Evolutionary conservation across 208 protist genomes (phyloP), one percentile per base, ranked within the genome.

Genomic region (Borovskyia barvae): DNA sequence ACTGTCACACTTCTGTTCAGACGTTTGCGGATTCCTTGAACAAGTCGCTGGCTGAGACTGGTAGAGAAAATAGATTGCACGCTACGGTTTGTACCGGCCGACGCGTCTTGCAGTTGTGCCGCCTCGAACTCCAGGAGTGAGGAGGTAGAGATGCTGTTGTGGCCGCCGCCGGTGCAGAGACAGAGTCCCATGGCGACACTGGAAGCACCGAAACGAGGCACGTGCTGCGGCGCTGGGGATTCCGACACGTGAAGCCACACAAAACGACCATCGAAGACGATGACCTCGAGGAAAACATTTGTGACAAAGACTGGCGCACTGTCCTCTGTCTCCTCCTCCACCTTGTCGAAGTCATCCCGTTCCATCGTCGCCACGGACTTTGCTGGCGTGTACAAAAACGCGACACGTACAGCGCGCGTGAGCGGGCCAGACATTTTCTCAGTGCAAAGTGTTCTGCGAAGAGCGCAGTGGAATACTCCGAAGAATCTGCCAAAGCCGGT

Each of bases 191-290:
- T 45, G 2, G 75, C 62, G 17, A 84, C 70, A 14, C 69, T 68
- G 52, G 65, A 81, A 19, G 76, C 30, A 2, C 80, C 76, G 28
- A 84, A 54, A 8, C 40, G 46, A 7, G 60, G 57, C 19, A 62
- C 42, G 41, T n/a, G 19, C 47, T 60, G 36, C 32, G 45, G 29
- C 35, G 61, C 12, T 33, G 62, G 51, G 42, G 59, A 54, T 51
- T 87, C 77, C 0, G 80, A 73, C 3, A 92, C 41, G 54, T 92
- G 80, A 7, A 92, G 51, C 85, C 85, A 91, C 42, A 88, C 80
- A 39, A 83, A 83, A 1, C 71, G 77, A 4, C 37, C 54, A 4
- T 24, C 63, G 47, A 87, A 92, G 0, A 66, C 58, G 3, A 82
- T 20, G 17, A 85, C 42, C 29, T 92, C 71, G 11, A 84, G 40